Percentiles rank a stretch among this genome's conserved stretches.
Evolutionary conservation across 768 basidiomycete species (phyloP).

Genomic region (Mycena polygramma): DNA sequence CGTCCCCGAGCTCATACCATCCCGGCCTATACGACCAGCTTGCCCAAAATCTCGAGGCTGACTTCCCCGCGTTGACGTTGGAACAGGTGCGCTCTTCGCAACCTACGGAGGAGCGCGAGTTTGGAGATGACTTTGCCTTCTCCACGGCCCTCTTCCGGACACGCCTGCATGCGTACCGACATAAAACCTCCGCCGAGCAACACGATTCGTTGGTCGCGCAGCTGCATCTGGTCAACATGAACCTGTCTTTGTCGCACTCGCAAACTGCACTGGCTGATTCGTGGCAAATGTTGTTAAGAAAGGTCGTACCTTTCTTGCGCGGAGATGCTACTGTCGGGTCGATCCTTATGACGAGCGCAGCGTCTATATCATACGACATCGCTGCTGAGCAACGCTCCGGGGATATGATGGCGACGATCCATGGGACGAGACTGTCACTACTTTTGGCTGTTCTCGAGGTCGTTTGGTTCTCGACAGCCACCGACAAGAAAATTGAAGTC

Average conservation of each 20-base stretch:
- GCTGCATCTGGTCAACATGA: constrained; percentile 84
- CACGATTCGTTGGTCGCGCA: constrained; percentile 67
- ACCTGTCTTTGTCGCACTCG: constrained; percentile 86
- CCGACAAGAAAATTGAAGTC: constrained; percentile 67
- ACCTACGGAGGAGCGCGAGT: constrained; percentile 77
- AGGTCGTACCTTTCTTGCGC: constrained; percentile 73
- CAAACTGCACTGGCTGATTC: constrained; percentile 81
- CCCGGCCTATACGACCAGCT: constrained; percentile 79
- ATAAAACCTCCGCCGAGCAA: constrained; percentile 54
- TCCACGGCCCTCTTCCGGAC: constrained; percentile 69
- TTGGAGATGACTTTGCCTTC: constrained; percentile 86
- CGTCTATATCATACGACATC: constrained; percentile 75
- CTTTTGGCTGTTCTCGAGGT: constrained; percentile 85
- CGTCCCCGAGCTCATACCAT: constrained; percentile 77
- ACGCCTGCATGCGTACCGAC: constrained; percentile 68
- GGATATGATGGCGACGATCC: constrained; percentile 88
- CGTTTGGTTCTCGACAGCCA: constrained; percentile 76
- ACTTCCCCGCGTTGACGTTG: constrained; percentile 73
- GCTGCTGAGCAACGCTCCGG: constrained; percentile 79
- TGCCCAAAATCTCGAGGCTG: constrained; percentile 57
- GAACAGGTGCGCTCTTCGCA: constrained; percentile 74
- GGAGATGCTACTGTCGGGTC: constrained; percentile 69
- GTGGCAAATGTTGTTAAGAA: constrained; percentile 81
- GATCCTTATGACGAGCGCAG: constrained; percentile 68
- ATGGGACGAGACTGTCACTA: constrained; percentile 79